phyloP scores from a whole-genome alignment of 371 early-diverging fungal species.

The Thermomucor indicae-seudaticae region DNA sequence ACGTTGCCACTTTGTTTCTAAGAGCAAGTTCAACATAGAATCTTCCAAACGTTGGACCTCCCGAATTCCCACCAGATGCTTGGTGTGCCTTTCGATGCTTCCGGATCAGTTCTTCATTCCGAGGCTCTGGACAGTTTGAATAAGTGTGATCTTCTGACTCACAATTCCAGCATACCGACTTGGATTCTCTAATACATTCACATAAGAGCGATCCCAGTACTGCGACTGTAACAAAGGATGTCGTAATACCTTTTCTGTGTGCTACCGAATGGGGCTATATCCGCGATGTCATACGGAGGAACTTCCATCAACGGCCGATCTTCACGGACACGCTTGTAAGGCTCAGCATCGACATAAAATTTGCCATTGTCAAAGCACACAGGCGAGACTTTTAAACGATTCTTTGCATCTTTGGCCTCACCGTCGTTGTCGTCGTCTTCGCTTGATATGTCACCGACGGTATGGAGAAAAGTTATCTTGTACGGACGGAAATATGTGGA shows the following conservation, averaged over 20 bases:
- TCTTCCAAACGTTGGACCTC: neutral
- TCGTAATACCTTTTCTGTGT: neutral
- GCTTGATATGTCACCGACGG: no score
- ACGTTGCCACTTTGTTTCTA: neutral
- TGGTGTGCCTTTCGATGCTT: conserved; percentile 3
- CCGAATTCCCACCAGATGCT: conserved; percentile 11
- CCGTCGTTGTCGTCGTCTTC: no score
- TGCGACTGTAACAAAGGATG: neutral
- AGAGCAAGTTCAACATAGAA: conserved; percentile 6
- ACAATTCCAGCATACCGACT: conserved; percentile 17
- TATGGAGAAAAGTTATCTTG: neutral
- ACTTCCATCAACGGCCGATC: conserved; percentile 7
- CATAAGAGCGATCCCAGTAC: neutral
- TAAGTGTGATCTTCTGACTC: conserved; percentile 9
- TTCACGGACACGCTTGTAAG: neutral
- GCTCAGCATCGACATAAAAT: conserved; percentile 16
- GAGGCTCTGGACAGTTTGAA: conserved; percentile 6
- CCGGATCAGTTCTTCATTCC: conserved; percentile 1
- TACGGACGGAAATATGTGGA: neutral
- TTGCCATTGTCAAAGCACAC: conserved; percentile 18
- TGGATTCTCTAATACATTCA: neutral
- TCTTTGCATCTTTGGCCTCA: no score
- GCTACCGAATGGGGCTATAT: conserved; percentile 4
- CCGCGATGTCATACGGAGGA: conserved; percentile 5
- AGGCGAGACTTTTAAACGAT: conserved; percentile 2